phyloP scores from a whole-genome alignment of 1,139 yeast species.

The Suhomyces coccinellae region DNA sequence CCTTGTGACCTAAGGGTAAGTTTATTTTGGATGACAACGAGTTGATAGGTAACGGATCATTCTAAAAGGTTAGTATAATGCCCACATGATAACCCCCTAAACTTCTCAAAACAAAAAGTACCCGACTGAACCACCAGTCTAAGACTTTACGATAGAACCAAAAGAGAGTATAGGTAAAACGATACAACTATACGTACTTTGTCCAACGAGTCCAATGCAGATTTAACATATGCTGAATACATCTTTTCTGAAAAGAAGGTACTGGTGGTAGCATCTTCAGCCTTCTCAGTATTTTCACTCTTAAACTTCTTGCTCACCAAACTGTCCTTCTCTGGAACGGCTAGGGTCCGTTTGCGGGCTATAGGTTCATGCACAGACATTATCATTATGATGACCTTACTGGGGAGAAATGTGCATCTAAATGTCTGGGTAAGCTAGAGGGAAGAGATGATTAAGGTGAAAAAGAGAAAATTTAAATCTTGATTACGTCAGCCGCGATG shows the following conservation, averaged over 20 bases:
- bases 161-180: constrained; percentile 7
- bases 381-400: constrained; percentile 13
- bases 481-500: constrained; percentile 9
- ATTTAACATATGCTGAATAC: constrained; percentile 62
- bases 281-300: constrained; percentile 10
- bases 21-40: constrained; percentile 39
- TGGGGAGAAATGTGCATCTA: constrained; percentile 6
- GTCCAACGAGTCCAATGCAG: constrained; percentile 72
- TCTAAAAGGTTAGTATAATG: constrained; percentile 30
- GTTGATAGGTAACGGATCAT: constrained; percentile 39
- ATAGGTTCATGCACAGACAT: constrained; percentile 22
- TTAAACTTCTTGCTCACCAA: constrained; percentile 13
- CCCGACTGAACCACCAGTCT: constrained; percentile 8
- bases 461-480: constrained; percentile 6
- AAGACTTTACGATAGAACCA: constrained; percentile 6
- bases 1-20: constrained; percentile 33
- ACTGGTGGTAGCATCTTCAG: constrained; percentile 12
- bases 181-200: constrained; percentile 43
- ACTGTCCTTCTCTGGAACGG: constrained; percentile 13
- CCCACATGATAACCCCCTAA: constrained; percentile 8
- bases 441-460: constrained; percentile 4
- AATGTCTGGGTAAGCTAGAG: constrained; percentile 2
- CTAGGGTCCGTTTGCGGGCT: constrained; percentile 19
- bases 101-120: constrained; percentile 9
- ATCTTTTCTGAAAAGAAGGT: constrained; percentile 50